Evolutionary conservation across 2,329 filamentous ascomycete genomes (phyloP), one percentile per base, ranked within the genome.

Genomic region (Scytalidium sp.): DNA sequence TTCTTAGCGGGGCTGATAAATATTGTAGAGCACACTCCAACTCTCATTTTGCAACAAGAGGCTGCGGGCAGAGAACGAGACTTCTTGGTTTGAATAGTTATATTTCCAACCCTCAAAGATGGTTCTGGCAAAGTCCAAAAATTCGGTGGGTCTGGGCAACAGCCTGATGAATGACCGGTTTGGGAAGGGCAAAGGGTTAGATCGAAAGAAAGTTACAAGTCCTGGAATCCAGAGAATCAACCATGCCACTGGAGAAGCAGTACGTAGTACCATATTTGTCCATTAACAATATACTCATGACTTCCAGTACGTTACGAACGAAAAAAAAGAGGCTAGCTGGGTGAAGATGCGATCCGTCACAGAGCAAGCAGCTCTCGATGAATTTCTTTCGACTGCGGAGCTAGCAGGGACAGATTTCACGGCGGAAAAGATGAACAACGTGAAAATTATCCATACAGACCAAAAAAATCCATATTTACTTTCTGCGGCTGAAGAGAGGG

Each of bases 291-390:
- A 25, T 49, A 50, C 62, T 69, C 52, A 69, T 50, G 19, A 7
- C 17, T 7, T 9, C 15, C 39, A 87, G 76, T 99, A 99, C 69
- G 84, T 97, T 62, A 94, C 90, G 44, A 97, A 96, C 67, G 87
- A 88, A 57, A 85, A 84, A 60, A 85, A 95, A 67, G 92, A 97
- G 74, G 94, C 93, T 29, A 81, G 90, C 60, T 99, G 92, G 91
- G 90, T 97, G 66, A 99, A 97, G 78, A 97, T 99, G 94, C 90
- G 93, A 75, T 96, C 90, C 68, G 89, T 99, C 60, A 99, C 94
- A 4, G 90, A 99, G 75, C 94, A 99, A 72, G 92, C 87, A 59
- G 92, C 92, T 41, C 83, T 99, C 54, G 94, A 99, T 69, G 94
- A 99, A 70, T 99, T 99, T 70, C 76, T 99, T 56, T 89, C 88